phyloP scores from a whole-genome alignment of 805 yeast genomes.

The Zygosaccharomyces lentus region DNA sequence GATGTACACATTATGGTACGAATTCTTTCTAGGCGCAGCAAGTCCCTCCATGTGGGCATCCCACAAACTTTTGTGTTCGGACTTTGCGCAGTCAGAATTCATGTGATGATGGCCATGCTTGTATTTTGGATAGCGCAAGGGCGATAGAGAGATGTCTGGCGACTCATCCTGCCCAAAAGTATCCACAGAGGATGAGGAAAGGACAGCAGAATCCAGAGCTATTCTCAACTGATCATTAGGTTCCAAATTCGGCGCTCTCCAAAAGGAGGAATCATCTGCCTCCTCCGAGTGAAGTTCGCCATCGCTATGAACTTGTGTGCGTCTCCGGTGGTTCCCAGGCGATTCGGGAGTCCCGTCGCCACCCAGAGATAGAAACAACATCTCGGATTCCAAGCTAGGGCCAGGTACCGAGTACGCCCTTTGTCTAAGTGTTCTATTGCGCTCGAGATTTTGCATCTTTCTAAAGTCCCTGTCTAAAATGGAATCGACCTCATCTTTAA shows the following conservation, averaged over 20 bases:
- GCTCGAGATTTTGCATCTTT: constrained; percentile 16
- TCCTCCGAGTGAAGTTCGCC: constrained; percentile 19
- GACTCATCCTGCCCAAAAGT: constrained; percentile 10
- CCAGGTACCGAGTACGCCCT: constrained; percentile 36
- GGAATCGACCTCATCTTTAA: constrained; percentile 32
- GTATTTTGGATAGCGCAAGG: constrained; percentile 1
- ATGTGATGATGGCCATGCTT: constrained; percentile 2
- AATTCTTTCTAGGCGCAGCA: constrained; percentile 36
- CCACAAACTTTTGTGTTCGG: constrained; percentile 7
- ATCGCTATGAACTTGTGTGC: constrained; percentile 8
- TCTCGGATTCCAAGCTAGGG: constrained; percentile 1
- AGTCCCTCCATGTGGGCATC: constrained; percentile 15
- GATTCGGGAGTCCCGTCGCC: constrained; percentile 2
- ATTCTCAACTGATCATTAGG: constrained; percentile 39
- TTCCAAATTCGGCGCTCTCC: constrained; percentile 39
- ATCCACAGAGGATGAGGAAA: constrained; percentile 7
- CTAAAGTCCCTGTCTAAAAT: constrained; percentile 23
- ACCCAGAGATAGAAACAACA: constrained; percentile 7
- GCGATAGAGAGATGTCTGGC: constrained; percentile 9
- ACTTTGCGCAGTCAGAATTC: neutral
- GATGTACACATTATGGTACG: constrained; percentile 41
- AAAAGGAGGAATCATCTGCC: constrained; percentile 28
- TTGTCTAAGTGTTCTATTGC: constrained; percentile 18
- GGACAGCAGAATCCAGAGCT: constrained; percentile 18
- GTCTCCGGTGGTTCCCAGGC: neutral